Evolutionary conservation across 1,284 basidiomycete genomes (phyloP).

Genomic region (Psilocybe mexicana): DNA sequence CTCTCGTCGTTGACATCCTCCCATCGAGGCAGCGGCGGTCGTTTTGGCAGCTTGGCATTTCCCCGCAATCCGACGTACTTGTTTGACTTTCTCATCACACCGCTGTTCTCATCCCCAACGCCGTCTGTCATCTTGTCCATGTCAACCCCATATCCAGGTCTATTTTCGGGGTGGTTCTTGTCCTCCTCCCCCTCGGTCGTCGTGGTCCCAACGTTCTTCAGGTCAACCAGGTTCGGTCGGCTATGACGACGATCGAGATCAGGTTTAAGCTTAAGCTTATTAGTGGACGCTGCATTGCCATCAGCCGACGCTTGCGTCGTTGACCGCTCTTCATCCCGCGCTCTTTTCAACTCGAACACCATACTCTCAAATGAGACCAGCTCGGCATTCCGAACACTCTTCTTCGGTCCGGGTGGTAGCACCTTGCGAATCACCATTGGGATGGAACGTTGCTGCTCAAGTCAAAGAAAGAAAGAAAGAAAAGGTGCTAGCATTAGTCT

Average conservation of each 20-base stretch:
- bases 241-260: not conserved
- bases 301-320: not conserved
- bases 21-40: slow-evolving; percentile 33
- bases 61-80: slow-evolving; percentile 28
- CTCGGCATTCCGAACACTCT: slow-evolving; percentile 7
- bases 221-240: slow-evolving; percentile 5
- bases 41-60: slow-evolving; percentile 28
- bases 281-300: not conserved
- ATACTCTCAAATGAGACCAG: slow-evolving; percentile 14
- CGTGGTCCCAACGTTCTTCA: slow-evolving; percentile 15
- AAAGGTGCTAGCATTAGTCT: not conserved
- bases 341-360: slow-evolving; percentile 17
- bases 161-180: not conserved
- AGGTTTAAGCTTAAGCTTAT: slow-evolving; percentile 7
- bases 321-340: not conserved
- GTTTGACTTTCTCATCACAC: slow-evolving; percentile 17
- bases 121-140: slow-evolving; percentile 10
- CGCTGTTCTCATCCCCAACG: not conserved
- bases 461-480: too few relatives aligned
- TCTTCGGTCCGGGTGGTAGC: slow-evolving; percentile 24
- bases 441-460: slow-evolving; percentile 15
- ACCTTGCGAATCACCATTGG: slow-evolving; percentile 25
- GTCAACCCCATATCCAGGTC: slow-evolving; percentile 3
- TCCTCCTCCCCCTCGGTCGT: slow-evolving; percentile 13
- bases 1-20: slow-evolving; percentile 13